phyloP scores from a whole-genome alignment of 768 basidiomycete genomes.

The Suillus subalutaceus region DNA sequence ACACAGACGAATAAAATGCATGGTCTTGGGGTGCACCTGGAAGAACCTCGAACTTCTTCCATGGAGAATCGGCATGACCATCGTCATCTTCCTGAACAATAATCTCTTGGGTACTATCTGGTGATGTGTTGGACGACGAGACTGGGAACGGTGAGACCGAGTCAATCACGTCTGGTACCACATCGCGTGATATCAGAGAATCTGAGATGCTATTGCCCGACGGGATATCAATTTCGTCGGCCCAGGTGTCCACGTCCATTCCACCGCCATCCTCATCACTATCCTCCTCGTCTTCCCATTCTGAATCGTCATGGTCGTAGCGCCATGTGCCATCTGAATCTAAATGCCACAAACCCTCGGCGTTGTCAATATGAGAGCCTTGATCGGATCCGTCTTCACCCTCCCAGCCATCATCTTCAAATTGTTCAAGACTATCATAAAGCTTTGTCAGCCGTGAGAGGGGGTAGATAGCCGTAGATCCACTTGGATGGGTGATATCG shows the following conservation, averaged over 20 bases:
- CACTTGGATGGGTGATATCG: slow-evolving; percentile 71
- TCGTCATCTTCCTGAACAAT: slow-evolving; percentile 28
- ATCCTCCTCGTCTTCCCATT: slow-evolving; percentile 19
- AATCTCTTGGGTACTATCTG: slow-evolving; percentile 35
- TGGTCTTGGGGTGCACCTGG: slow-evolving; percentile 81
- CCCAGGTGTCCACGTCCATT: slow-evolving; percentile 40
- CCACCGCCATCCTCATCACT: slow-evolving; percentile 35
- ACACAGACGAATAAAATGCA: slow-evolving; percentile 66
- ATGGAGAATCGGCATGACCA: slow-evolving; percentile 47
- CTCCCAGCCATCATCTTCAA: slow-evolving; percentile 70
- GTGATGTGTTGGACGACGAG: slow-evolving; percentile 33
- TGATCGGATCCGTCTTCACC: slow-evolving; percentile 41
- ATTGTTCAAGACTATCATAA: slow-evolving; percentile 80
- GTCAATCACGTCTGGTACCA: slow-evolving; percentile 24
- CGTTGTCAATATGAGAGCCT: slow-evolving; percentile 44
- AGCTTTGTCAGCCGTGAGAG: slow-evolving; percentile 73
- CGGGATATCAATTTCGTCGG: slow-evolving; percentile 25
- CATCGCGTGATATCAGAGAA: slow-evolving; percentile 17
- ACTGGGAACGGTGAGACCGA: slow-evolving; percentile 26
- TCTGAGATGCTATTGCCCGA: slow-evolving; percentile 23
- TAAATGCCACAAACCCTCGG: slow-evolving; percentile 45
- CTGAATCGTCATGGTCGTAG: slow-evolving; percentile 39
- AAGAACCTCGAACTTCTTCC: slow-evolving; percentile 85
- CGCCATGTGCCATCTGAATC: slow-evolving; percentile 42
- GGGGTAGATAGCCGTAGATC: slow-evolving; percentile 50